phyloP scores from a whole-genome alignment of 2,329 filamentous ascomycete genomes.

The Trichoderma aggressivum region DNA sequence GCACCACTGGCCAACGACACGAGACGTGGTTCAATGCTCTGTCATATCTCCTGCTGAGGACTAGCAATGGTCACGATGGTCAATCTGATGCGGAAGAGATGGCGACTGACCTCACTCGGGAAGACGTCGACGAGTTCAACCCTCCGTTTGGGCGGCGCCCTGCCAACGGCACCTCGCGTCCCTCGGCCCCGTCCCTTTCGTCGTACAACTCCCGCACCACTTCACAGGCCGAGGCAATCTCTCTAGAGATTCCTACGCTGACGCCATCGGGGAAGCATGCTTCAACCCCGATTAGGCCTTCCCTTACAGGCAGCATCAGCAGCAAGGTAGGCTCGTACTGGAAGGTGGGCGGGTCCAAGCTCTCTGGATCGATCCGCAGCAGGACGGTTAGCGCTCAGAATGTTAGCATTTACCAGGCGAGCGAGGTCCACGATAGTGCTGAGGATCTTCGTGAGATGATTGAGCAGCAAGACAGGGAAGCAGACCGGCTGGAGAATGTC shows the following conservation, averaged over 20 bases:
- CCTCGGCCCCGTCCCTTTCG: conserved; percentile 63
- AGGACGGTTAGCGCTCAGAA: conserved; percentile 46
- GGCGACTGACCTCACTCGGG: conserved; percentile 54
- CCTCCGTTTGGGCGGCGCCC: conserved; percentile 49
- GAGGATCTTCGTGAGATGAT: conserved; percentile 80
- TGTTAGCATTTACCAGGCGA: conserved; percentile 56
- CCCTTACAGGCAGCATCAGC: conserved; percentile 43
- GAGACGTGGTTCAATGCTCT: conserved; percentile 99
- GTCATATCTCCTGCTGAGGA: conserved; percentile 84
- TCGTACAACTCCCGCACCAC: conserved; percentile 76
- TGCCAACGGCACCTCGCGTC: conserved; percentile 39
- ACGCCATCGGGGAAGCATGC: conserved; percentile 45
- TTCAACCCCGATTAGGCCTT: conserved; percentile 31
- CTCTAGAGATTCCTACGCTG: conserved; percentile 54
- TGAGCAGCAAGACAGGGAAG: conserved; percentile 71
- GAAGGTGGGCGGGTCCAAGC: conserved; percentile 45
- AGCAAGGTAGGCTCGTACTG: conserved; percentile 60
- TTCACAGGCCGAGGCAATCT: conserved; percentile 52
- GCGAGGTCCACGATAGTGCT: conserved; percentile 69
- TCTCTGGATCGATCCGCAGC: conserved; percentile 51
- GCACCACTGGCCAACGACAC: conserved; percentile 86
- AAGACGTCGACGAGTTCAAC: conserved; percentile 78
- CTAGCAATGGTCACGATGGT: conserved; percentile 60
- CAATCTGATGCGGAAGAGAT: conserved; percentile 59
- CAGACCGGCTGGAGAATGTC: conserved; percentile 87